Base-by-base conservation (phyloP, 2,329 filamentous ascomycete genomes). In the Aspergillus ibericus region DNA sequence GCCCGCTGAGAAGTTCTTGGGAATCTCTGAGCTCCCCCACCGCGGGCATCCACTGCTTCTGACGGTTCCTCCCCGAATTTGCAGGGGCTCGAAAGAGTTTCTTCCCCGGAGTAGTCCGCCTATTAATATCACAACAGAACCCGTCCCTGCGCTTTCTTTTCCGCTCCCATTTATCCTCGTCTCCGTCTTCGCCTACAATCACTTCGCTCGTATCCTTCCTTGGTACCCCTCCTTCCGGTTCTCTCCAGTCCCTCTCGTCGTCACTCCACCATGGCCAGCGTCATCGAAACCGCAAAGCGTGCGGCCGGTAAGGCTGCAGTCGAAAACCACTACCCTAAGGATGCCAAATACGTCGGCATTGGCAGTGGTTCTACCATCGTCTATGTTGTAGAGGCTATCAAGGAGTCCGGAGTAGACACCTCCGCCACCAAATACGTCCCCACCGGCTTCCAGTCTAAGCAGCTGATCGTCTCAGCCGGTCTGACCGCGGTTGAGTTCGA, bases 371-470 rank as follows among this genome's bases (percentile, higher is more conserved):
- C 83, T 38, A 88, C 86, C 18, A 87, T 88, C 61, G 83, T 87
- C 66, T 88, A 88, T 72, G 86, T 88, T 58, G 85, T 88, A 59
- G 84, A 88, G 68, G 86, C 86, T 27, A 88, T 88, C 71, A 80
- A 79, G 63, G 76, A 76, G 53, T 74, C 81, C 16, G 76, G 74
- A 3, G 61, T 77, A 10, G 76, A 81, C 42, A 79, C 77, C 42
- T 75, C 74, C 13, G 60, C 78, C 64, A 96, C 96, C 81, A 87
- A 85, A 70, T 99, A 97, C 77, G 84, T 96, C 29, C 93, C 95
- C 6, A 99, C 95, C 0, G 95, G 95, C 22, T 93, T 88, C 79
- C 92, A 96, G 73, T 95, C 90, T 44, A 91, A 91, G 66, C 89
- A 92, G 68, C 85, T 97, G 54, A 96, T 99, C 70, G 84, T 91